Evolutionary conservation across 163 green algal species (phyloP).

Genomic region (Chlamydomonas reinhardtii): DNA sequence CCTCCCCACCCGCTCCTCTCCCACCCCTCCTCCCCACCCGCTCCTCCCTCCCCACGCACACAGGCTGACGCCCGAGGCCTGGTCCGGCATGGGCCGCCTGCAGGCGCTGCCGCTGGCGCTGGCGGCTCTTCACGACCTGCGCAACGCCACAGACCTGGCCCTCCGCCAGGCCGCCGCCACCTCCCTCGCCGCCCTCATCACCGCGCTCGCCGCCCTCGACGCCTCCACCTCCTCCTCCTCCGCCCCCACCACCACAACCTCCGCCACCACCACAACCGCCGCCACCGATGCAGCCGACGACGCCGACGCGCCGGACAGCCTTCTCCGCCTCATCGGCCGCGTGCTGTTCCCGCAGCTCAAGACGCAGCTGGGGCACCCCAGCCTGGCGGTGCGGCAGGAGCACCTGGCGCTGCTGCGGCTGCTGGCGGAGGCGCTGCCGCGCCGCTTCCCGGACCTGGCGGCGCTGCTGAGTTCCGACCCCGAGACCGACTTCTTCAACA

Average conservation of each 20-base stretch:
- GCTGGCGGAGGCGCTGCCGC: constrained; percentile 69
- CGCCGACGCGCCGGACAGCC: constrained; percentile 13
- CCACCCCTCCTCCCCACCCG: too few relatives aligned
- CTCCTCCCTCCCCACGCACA: too few relatives aligned
- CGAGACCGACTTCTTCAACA: constrained; percentile 92
- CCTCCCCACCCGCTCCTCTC: too few relatives aligned
- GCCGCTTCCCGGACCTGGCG: constrained; percentile 62
- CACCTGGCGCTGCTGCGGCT: constrained; percentile 82
- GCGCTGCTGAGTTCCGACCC: constrained; percentile 71
- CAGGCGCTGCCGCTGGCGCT: constrained; percentile 77
- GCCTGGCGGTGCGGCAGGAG: constrained; percentile 87
- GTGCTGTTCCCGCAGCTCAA: constrained; percentile 77
- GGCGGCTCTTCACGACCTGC: constrained; percentile 79
- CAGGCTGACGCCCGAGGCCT: constrained; percentile 61
- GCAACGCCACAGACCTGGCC: constrained; percentile 81
- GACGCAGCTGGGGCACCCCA: constrained; percentile 60
- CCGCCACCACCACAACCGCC: too few relatives aligned
- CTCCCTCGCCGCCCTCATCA: constrained; percentile 69
- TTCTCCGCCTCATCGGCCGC: constrained; percentile 60
- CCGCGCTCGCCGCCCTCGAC: constrained; percentile 42
- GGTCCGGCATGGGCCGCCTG: constrained; percentile 61
- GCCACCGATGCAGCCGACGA: background rate
- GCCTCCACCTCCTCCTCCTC: too few relatives aligned
- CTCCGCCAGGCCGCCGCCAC: constrained; percentile 79
- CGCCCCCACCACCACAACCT: too few relatives aligned